Base-by-base conservation (phyloP, 768 basidiomycete genomes). In the Amanita thiersii region DNA sequence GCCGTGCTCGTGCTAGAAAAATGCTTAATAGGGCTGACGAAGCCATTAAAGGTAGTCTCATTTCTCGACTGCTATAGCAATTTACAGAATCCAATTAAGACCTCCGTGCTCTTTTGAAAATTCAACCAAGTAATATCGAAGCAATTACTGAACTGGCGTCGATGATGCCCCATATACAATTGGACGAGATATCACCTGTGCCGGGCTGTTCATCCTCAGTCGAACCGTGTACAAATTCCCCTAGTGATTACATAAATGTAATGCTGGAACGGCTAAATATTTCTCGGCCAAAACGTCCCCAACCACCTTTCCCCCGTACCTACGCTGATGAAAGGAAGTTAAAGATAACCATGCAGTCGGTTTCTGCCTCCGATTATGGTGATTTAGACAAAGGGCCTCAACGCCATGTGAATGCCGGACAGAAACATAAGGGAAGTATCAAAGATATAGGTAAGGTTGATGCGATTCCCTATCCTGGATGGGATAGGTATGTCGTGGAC, bases 61-160 rank as follows among this genome's bases (percentile, higher is more conserved):
- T 29, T 10, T 31, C 6, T 17, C 12, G 39, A 36, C 26, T 26
- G 35, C 6, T 32, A 38, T 35, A 9, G 14, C n/a, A 23, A 3
- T 1, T 29, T 31, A 3, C 31, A 15, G 20, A 30, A 38, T 12
- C 1, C 17, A 42, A 24, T 28, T 15, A 25, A 83, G 82, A 86
- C 55, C 58, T 84, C 10, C 74, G 77, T 12, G 70, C 75, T 4
- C 70, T 76, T 4, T 60, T 86, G 7, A 69, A 64, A 44, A 54
- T 83, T 3, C 82, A 84, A 45, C 81, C 82, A 0, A 63, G 62
- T n/a, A 85, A 81, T 52, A 43, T 56, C 1, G 81, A 85, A 53
- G 83, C 81, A 0, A 45, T 74, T 6, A 61, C 68, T 9, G 83
- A 85, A 51, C 60, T 86, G 4, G 52, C 60, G 2, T 56, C 69